Evolutionary conservation across 768 basidiomycete species (phyloP).

Genomic region (Mycena kentingensis): DNA sequence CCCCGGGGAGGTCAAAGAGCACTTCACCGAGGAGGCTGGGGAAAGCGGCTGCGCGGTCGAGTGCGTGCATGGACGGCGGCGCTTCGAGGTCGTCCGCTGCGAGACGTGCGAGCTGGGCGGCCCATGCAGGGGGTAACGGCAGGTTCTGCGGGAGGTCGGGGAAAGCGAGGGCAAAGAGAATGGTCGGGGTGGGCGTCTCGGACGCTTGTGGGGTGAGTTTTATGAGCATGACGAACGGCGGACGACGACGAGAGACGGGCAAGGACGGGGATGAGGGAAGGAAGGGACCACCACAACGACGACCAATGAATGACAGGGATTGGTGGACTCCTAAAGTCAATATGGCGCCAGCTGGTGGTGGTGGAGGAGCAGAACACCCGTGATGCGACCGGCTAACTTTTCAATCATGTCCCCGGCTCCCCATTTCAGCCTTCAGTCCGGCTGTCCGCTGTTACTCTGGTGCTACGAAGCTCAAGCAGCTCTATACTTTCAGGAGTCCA

Average conservation of each 20-base stretch:
- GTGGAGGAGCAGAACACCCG: not conserved
- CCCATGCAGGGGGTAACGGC: slow-evolving; percentile 55
- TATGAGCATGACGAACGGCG: slow-evolving; percentile 51
- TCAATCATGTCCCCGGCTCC: not conserved
- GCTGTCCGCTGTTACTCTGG: not conserved
- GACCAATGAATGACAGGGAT: not conserved
- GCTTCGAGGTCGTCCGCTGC: slow-evolving; percentile 48
- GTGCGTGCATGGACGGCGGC: slow-evolving; percentile 46
- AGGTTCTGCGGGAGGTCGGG: slow-evolving; percentile 42
- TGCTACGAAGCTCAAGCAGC: too few relatives aligned
- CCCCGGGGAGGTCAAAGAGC: slow-evolving; percentile 56
- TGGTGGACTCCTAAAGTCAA: not conserved
- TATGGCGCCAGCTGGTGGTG: not conserved
- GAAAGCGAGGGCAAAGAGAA: slow-evolving; percentile 57
- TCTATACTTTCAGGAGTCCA: too few relatives aligned
- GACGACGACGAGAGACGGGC: not conserved
- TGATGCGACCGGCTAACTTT: slow-evolving; percentile 2
- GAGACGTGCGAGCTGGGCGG: slow-evolving; percentile 52
- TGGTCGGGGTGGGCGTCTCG: slow-evolving; percentile 52
- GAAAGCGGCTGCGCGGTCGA: slow-evolving; percentile 55
- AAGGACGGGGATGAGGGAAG: not conserved
- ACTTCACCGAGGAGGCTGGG: slow-evolving; percentile 58
- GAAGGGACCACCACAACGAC: too few relatives aligned
- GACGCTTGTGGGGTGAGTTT: slow-evolving; percentile 47
- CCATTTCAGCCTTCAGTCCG: not conserved